Percentiles rank a stretch among this genome's conserved stretches.
These are phyloP conservation scores for Penicillium rolfsii DNA, from an alignment of 2,329 filamentous ascomycete genomes.

Conservation along the genomic window DNA sequence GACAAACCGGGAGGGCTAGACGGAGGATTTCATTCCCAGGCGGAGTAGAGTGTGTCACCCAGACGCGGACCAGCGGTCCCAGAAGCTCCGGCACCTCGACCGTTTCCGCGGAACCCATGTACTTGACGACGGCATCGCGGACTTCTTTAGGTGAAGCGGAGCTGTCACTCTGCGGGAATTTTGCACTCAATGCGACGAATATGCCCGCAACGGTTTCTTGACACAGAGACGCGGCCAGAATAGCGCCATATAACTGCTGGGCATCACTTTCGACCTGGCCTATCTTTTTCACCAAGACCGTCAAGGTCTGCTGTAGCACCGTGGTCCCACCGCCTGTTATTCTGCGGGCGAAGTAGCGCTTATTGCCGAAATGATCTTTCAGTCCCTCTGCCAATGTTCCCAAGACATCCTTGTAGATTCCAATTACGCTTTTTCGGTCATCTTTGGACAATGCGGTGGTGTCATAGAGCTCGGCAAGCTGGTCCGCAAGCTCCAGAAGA, in stretches of 20 bases:
- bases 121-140: constrained; percentile 39
- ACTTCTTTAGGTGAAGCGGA: constrained; percentile 28
- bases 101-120: constrained; percentile 46
- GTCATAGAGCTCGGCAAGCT: constrained; percentile 76
- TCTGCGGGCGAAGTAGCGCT: constrained; percentile 78
- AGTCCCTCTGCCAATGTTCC: constrained; percentile 74
- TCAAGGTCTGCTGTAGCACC: constrained; percentile 70
- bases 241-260: constrained; percentile 80
- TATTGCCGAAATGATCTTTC: constrained; percentile 79
- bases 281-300: constrained; percentile 66
- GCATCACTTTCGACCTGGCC: constrained; percentile 53
- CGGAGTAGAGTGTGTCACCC: constrained; percentile 63
- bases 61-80: constrained; percentile 49
- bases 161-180: constrained; percentile 24
- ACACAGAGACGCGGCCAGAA: constrained; percentile 79
- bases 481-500: constrained; percentile 69
- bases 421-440: constrained; percentile 68
- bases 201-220: constrained; percentile 73
- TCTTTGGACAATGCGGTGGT: constrained; percentile 60
- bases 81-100: constrained; percentile 48
- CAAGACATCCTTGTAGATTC: constrained; percentile 60
- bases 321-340: constrained; percentile 79
- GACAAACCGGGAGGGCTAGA: constrained; percentile 67
- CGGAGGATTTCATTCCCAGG: constrained; percentile 37
- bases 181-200: constrained; percentile 54